These are phyloP conservation scores for Globisporangium paroecandrum DNA, from an alignment of 352 stramenopile species.

Conservation along the genomic window DNA sequence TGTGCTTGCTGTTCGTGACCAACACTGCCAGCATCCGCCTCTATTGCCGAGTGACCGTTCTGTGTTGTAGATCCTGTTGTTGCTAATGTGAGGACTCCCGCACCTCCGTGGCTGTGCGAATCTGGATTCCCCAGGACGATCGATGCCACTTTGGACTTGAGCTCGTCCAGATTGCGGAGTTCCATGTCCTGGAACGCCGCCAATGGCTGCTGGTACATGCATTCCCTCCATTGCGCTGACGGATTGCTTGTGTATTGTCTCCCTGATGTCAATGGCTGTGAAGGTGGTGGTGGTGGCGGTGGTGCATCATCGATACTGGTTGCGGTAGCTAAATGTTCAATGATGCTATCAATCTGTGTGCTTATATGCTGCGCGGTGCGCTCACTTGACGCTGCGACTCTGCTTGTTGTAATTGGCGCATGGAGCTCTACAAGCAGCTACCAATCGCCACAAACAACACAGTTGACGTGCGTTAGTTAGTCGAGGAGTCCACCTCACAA, in stretches of 20 bases:
- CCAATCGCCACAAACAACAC: not conserved
- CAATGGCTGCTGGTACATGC: conserved; percentile 36
- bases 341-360: conserved; percentile 18
- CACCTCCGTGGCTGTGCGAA: not conserved
- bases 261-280: no score
- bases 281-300: not conserved
- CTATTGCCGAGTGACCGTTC: not conserved
- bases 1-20: not conserved
- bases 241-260: not conserved
- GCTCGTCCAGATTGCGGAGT: conserved; percentile 18
- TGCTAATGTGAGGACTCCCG: not conserved
- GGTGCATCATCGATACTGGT: not conserved
- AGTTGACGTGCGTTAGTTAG: not conserved
- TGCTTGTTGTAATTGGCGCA: not conserved
- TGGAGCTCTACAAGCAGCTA: conserved; percentile 11
- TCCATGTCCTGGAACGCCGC: conserved; percentile 18
- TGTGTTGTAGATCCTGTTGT: not conserved
- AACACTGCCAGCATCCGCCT: not conserved
- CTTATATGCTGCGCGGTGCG: conserved; percentile 11
- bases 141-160: conserved; percentile 23
- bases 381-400: not conserved
- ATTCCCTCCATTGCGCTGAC: conserved; percentile 14
- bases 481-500: not conserved
- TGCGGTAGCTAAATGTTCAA: conserved; percentile 7
- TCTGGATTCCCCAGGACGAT: conserved; percentile 14